Evolutionary conservation across 345 rosid species (phyloP).

Genomic region (Crucihimalaya himalaica): DNA sequence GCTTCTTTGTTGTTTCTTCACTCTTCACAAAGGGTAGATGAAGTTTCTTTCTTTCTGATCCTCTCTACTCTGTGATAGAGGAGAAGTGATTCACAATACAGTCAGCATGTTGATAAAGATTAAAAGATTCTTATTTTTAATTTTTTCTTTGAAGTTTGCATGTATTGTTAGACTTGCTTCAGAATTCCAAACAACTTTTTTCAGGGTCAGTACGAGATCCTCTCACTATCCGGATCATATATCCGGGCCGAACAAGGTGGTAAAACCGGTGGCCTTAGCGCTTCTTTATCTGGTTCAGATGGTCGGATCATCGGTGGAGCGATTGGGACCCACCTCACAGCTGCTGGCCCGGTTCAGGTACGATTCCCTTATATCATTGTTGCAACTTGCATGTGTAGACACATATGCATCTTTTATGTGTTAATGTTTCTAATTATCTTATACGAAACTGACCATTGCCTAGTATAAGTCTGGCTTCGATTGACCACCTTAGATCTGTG

Average conservation of each 20-base stretch:
- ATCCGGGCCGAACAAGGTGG: constrained; percentile 78
- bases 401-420: not conserved
- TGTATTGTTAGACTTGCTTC: constrained; percentile 16
- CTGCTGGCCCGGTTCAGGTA: constrained; percentile 97
- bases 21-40: not conserved
- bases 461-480: not conserved
- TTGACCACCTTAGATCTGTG: constrained; percentile 3
- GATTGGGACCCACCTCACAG: constrained; percentile 75
- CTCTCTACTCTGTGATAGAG: not conserved
- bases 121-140: not conserved
- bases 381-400: not conserved
- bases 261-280: constrained; percentile 79
- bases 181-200: not conserved
- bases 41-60: constrained; percentile 6
- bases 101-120: not conserved
- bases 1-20: not conserved
- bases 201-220: constrained; percentile 87
- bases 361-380: constrained; percentile 1
- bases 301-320: constrained; percentile 93
- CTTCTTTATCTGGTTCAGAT: constrained; percentile 63
- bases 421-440: not conserved
- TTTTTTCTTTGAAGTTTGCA: constrained; percentile 17
- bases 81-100: not conserved
- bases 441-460: not conserved
- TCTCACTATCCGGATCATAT: constrained; percentile 87